phyloP scores from a whole-genome alignment of 2,329 filamentous ascomycete species.

The Penicillium sp. region DNA sequence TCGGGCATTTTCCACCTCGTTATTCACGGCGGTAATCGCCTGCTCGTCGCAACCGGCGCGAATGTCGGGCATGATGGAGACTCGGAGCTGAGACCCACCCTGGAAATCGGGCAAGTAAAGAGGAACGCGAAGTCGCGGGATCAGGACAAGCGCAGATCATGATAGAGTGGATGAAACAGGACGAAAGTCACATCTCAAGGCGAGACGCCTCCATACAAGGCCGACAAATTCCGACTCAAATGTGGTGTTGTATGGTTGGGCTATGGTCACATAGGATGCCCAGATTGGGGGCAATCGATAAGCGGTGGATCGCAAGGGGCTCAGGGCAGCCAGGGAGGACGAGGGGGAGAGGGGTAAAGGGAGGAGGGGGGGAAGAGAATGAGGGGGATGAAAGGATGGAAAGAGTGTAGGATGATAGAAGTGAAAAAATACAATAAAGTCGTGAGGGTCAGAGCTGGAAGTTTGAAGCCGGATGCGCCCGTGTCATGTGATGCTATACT shows the following conservation, averaged over 20 bases:
- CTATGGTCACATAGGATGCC: constrained; percentile 2
- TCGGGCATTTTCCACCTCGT: constrained; percentile 28
- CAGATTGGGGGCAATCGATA: constrained; percentile 17
- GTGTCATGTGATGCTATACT: constrained; percentile 31
- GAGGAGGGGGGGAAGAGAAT: constrained; percentile 7
- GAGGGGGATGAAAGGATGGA: constrained; percentile 5
- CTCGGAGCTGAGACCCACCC: neutral
- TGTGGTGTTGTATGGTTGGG: neutral
- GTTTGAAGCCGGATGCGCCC: constrained; percentile 28
- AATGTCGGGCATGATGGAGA: neutral
- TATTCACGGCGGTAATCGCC: neutral
- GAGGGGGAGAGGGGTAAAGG: constrained; percentile 15
- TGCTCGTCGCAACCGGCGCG: neutral
- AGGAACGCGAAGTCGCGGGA: constrained; percentile 37
- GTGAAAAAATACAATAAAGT: neutral
- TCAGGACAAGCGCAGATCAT: constrained; percentile 36
- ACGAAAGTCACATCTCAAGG: constrained; percentile 29
- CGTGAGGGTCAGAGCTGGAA: too few relatives aligned
- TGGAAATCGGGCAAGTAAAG: constrained; percentile 13
- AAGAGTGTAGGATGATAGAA: neutral
- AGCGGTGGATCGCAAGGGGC: constrained; percentile 25
- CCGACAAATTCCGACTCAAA: constrained; percentile 26
- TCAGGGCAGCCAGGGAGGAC: constrained; percentile 18
- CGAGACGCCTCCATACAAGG: constrained; percentile 33
- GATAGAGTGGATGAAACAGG: constrained; percentile 33